These are phyloP conservation scores for Geotrichum cucujoidarum DNA, from an alignment of 1,139 yeast genomes.

Conservation along the genomic window DNA sequence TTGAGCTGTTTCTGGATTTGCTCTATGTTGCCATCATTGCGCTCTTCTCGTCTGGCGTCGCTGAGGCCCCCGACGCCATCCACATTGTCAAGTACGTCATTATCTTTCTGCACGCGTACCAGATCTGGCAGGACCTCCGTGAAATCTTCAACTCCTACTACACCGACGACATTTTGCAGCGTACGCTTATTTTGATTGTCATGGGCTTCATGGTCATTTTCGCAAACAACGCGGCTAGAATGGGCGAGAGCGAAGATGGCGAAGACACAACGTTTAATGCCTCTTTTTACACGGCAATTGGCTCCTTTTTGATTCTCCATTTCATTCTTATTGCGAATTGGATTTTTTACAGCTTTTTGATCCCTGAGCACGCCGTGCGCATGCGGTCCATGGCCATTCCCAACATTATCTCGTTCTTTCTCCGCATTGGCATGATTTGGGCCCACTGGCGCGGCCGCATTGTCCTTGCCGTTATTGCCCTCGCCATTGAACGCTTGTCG, in stretches of 20 bases:
- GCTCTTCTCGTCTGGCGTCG: conserved; percentile 53
- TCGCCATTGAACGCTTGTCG: conserved; percentile 42
- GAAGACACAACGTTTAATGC: conserved; percentile 2
- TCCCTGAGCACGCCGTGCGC: conserved; percentile 53
- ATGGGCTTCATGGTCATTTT: conserved; percentile 48
- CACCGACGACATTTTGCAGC: conserved; percentile 57
- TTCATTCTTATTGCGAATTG: conserved; percentile 25
- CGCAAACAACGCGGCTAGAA: conserved; percentile 47
- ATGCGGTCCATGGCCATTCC: conserved; percentile 42
- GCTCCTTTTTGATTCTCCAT: conserved; percentile 25
- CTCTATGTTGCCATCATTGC: conserved; percentile 63
- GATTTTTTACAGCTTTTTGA: conserved; percentile 46
- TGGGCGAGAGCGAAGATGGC: conserved; percentile 37
- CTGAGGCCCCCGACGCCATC: conserved; percentile 47
- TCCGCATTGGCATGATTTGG: conserved; percentile 40
- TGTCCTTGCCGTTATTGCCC: conserved; percentile 45
- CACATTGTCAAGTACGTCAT: conserved; percentile 48
- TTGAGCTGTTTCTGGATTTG: conserved; percentile 59
- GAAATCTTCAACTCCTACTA: conserved; percentile 63
- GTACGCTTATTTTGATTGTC: conserved; percentile 51
- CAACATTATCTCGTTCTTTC: conserved; percentile 25
- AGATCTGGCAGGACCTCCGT: conserved; percentile 60
- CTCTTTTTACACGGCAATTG: conserved; percentile 23
- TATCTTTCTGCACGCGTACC: conserved; percentile 56
- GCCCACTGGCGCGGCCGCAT: conserved; percentile 43